Conservation (phyloP, 495 filamentous ascomycete species). For the Xylaria palmicola region DNA sequence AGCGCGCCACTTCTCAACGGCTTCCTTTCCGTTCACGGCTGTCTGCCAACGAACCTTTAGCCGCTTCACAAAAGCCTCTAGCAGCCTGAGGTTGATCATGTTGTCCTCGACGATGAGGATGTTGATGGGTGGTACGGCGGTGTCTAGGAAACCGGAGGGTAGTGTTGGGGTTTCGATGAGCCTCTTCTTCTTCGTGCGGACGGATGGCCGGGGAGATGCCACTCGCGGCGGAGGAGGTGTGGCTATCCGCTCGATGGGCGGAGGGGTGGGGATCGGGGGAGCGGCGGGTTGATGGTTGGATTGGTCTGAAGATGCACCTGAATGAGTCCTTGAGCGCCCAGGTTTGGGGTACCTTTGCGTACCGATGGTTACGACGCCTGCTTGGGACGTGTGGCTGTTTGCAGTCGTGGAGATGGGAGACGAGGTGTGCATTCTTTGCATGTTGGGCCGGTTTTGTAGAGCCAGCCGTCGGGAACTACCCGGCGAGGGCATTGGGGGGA, state of each 20-base stretch:
- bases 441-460: slow-evolving; percentile 56
- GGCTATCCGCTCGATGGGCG: slow-evolving; percentile 32
- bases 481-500: slow-evolving; percentile 82
- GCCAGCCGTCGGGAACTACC: slow-evolving; percentile 54
- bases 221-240: slow-evolving; percentile 61
- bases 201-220: slow-evolving; percentile 55
- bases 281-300: slow-evolving; percentile 29
- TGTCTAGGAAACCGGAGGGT: slow-evolving; percentile 70
- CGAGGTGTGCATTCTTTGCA: slow-evolving; percentile 71
- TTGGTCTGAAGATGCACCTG: slow-evolving; percentile 50
- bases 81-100: slow-evolving; percentile 87
- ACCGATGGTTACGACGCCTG: slow-evolving; percentile 33
- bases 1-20: slow-evolving; percentile 86
- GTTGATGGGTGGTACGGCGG: slow-evolving; percentile 92
- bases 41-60: slow-evolving; percentile 98
- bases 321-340: slow-evolving; percentile 50
- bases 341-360: slow-evolving; percentile 36
- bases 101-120: slow-evolving; percentile 98
- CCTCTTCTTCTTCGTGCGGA: slow-evolving; percentile 57
- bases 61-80: slow-evolving; percentile 95
- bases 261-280: slow-evolving; percentile 31
- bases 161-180: slow-evolving; percentile 47
- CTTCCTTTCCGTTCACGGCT: slow-evolving; percentile 89
- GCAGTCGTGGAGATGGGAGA: slow-evolving; percentile 67
- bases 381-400: slow-evolving; percentile 36